Percentiles rank a stretch among this genome's conserved stretches.
These are phyloP conservation scores for Tolypocladium capitatum DNA, from an alignment of 2,329 filamentous ascomycete genomes.

Conservation along the genomic window DNA sequence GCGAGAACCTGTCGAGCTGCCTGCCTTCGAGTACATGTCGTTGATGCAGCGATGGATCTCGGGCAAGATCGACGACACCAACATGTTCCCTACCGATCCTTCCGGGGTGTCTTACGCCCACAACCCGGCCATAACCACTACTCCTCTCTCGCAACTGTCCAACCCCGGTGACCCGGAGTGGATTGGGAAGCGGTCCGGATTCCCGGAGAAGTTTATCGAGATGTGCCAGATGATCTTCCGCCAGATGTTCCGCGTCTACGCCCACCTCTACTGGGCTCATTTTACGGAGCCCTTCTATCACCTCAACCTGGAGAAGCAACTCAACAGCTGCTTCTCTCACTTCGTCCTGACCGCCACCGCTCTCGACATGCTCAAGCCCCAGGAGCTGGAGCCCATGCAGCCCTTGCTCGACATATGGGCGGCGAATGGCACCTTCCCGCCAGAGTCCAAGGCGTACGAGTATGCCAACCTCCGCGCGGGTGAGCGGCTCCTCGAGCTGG, in stretches of 20 bases:
- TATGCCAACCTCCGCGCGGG: constrained; percentile 50
- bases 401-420: constrained; percentile 86
- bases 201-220: constrained; percentile 77
- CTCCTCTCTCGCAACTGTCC: constrained; percentile 49
- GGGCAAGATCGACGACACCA: constrained; percentile 81
- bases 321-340: constrained; percentile 81
- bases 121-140: constrained; percentile 44
- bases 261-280: constrained; percentile 95
- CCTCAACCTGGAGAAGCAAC: constrained; percentile 64
- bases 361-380: constrained; percentile 71
- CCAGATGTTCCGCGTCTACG: constrained; percentile 97
- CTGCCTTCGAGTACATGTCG: constrained; percentile 85
- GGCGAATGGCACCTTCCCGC: constrained; percentile 74
- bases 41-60: constrained; percentile 96
- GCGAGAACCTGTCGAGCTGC: constrained; percentile 79
- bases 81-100: constrained; percentile 81
- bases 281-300: constrained; percentile 77
- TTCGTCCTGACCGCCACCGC: constrained; percentile 71
- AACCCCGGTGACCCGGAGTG: constrained; percentile 54
- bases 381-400: constrained; percentile 93
- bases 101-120: constrained; percentile 53
- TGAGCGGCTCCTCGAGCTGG: constrained; percentile 42
- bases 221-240: constrained; percentile 91
- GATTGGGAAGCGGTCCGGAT: constrained; percentile 86
- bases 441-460: constrained; percentile 55